phyloP scores from a whole-genome alignment of 495 filamentous ascomycete genomes.

The Podospora australis region DNA sequence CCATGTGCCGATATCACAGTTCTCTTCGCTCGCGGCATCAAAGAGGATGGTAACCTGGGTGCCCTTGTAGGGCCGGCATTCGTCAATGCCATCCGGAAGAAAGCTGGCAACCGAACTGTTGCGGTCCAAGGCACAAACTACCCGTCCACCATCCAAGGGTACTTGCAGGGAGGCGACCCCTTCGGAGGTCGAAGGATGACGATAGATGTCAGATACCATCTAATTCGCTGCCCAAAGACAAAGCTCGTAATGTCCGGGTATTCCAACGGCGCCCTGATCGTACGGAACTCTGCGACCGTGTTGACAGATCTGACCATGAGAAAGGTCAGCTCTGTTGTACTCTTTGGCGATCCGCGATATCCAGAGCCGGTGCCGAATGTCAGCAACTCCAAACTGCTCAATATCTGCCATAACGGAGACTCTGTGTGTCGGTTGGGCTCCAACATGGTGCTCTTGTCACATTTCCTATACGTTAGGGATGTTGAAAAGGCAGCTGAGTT shows the following conservation, averaged over 20 bases:
- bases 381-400: slow-evolving; percentile 31
- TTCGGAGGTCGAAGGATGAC: neutral
- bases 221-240: neutral
- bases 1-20: slow-evolving; percentile 48
- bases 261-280: neutral
- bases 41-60: slow-evolving; percentile 51
- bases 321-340: slow-evolving; percentile 36
- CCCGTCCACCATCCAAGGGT: slow-evolving; percentile 32
- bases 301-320: slow-evolving; percentile 26
- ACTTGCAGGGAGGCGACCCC: slow-evolving; percentile 30
- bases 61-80: slow-evolving; percentile 52
- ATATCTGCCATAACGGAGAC: slow-evolving; percentile 28
- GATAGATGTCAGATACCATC: neutral
- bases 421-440: slow-evolving; percentile 50
- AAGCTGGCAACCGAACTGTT: slow-evolving; percentile 34
- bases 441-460: slow-evolving; percentile 40
- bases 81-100: slow-evolving; percentile 36
- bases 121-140: slow-evolving; percentile 55
- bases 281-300: slow-evolving; percentile 35
- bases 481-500: slow-evolving; percentile 45
- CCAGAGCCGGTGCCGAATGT: slow-evolving; percentile 39
- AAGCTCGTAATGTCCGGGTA: neutral
- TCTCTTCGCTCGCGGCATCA: slow-evolving; percentile 55
- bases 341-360: slow-evolving; percentile 54
- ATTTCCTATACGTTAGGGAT: slow-evolving; percentile 47